These are phyloP conservation scores for Hibiscus mutabilis DNA, from an alignment of 345 rosid species.

Conservation along the genomic window DNA sequence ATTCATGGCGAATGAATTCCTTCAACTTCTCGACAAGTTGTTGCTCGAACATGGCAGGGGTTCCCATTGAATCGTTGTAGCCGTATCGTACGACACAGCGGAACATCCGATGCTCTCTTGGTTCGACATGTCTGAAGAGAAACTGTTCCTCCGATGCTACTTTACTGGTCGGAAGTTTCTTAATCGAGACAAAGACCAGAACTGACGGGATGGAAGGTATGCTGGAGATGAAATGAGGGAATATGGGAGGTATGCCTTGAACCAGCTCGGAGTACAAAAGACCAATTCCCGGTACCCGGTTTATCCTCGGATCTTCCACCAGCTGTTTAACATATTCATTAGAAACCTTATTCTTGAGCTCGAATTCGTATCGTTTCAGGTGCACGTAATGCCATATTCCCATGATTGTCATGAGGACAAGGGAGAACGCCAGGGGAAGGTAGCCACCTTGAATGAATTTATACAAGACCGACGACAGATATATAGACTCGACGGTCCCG, in stretches of 20 bases:
- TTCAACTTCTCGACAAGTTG: conserved; percentile 41
- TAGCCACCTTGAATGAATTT: conserved; percentile 53
- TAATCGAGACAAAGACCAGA: conserved; percentile 59
- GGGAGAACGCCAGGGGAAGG: conserved; percentile 36
- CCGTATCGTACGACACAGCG: conserved; percentile 74
- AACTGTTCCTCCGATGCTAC: conserved; percentile 51
- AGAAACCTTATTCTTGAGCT: conserved; percentile 52
- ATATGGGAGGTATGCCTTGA: conserved; percentile 71
- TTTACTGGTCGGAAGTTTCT: conserved; percentile 48
- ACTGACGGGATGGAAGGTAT: conserved; percentile 60
- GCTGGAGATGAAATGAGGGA: conserved; percentile 52
- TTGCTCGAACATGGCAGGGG: conserved; percentile 39
- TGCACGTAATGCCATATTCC: conserved; percentile 50
- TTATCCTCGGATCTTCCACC: conserved; percentile 28
- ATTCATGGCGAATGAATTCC: conserved; percentile 45
- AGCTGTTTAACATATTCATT: conserved; percentile 31
- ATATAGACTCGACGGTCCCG: conserved; percentile 19
- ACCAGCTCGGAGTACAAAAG: conserved; percentile 68
- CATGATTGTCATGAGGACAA: conserved; percentile 36
- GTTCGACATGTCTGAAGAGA: conserved; percentile 58
- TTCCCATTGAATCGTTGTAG: conserved; percentile 40
- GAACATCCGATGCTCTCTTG: conserved; percentile 50
- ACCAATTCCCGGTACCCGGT: conserved; percentile 57
- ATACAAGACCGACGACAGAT: conserved; percentile 37
- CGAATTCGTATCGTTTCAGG: conserved; percentile 31